phyloP scores from a whole-genome alignment of 495 filamentous ascomycete species.

The Margaritispora aquatica region DNA sequence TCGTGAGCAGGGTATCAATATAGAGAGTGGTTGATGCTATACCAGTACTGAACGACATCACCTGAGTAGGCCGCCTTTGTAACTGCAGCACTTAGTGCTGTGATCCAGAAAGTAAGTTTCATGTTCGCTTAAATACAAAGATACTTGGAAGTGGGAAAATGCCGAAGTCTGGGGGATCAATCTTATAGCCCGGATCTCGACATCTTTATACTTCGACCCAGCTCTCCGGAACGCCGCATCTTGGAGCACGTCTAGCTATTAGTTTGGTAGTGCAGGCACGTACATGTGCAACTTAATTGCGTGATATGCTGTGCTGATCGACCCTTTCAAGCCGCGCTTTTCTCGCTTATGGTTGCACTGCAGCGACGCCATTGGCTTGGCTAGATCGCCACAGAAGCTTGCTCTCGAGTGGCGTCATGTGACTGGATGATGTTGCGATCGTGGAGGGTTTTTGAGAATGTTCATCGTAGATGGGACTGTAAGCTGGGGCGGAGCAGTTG shows the following conservation, averaged over 20 bases:
- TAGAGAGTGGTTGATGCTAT: no score
- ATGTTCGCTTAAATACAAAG: no score
- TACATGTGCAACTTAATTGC: neutral
- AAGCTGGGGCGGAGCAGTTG: no score
- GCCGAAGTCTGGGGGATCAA: no score
- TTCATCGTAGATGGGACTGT: no score
- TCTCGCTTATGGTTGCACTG: neutral
- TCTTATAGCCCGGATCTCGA: neutral
- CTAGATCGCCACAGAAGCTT: neutral
- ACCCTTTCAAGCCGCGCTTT: neutral
- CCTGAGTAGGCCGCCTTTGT: slow-evolving; percentile 26
- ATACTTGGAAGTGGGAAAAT: no score
- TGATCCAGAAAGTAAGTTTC: neutral
- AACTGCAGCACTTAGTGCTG: slow-evolving; percentile 10
- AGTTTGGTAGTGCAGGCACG: neutral
- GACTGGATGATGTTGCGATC: no score
- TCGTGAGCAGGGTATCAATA: no score
- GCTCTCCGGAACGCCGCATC: neutral
- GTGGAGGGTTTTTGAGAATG: no score
- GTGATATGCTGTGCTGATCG: neutral
- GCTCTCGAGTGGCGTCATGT: neutral
- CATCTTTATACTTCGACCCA: no score
- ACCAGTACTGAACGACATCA: slow-evolving; percentile 34
- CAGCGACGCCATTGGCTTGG: neutral
- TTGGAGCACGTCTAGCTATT: neutral